Conservation (phyloP, 2,329 filamentous ascomycete genomes). For the Trichoderma cornu-damae region DNA sequence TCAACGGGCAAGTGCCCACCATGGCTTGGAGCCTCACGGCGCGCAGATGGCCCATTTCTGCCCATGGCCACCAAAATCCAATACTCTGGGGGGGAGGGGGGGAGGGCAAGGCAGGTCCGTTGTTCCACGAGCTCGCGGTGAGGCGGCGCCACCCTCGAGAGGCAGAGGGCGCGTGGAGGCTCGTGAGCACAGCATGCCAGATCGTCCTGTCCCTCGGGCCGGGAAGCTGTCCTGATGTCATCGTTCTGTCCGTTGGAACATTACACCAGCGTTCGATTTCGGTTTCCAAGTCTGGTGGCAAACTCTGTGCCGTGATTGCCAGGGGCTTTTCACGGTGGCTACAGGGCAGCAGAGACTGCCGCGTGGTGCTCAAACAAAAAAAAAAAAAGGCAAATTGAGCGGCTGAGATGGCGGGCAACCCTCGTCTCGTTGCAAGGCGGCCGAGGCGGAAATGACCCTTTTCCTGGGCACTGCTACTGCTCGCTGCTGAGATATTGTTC, state of each 20-base stretch:
- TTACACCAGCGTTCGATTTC: neutral
- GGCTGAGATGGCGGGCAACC: neutral
- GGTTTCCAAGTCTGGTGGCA: neutral
- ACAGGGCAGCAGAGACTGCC: no score
- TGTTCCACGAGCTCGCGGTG: constrained; percentile 14
- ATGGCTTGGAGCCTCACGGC: neutral
- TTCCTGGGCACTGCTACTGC: neutral
- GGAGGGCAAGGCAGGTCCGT: neutral
- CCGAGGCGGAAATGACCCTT: constrained; percentile 6
- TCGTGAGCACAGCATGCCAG: constrained; percentile 4
- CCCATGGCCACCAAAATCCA: neutral
- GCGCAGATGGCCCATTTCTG: neutral
- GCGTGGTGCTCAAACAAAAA: no score
- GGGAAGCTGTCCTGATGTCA: neutral
- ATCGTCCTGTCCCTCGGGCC: neutral
- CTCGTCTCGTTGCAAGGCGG: constrained; percentile 5
- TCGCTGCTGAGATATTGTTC: neutral
- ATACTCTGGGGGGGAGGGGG: no score
- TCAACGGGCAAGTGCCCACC: neutral
- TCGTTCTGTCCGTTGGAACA: neutral
- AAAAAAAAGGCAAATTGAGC: no score
- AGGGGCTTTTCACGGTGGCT: neutral
- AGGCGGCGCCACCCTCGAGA: constrained; percentile 11
- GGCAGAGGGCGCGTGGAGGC: neutral
- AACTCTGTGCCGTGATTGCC: neutral